Base-by-base conservation (phyloP, 345 rosid species). In the Gossypium anomalum region DNA sequence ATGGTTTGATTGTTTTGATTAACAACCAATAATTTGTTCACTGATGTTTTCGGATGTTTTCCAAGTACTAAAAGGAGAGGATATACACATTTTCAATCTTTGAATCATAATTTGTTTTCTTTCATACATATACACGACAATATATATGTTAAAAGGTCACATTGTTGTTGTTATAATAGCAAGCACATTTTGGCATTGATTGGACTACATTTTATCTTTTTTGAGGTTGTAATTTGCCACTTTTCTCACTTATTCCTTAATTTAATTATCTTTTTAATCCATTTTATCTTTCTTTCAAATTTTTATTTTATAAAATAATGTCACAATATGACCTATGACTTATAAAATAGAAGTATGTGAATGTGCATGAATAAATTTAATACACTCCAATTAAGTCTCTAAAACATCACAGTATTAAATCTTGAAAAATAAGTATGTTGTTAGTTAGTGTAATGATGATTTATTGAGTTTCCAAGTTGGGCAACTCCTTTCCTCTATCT, bases 51-150 rank as follows among this genome's bases (percentile, higher is more conserved):
- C 4, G 34, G 34, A 29, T 41, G 22, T 5, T 5, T 48, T 73
- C 27, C 57, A 44, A 29, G 34, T 3, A 29, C 5, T 8, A 13
- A 6, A 59, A 38, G 41, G 41, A 49, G 62, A 9, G 8, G 43
- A 13, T 55, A 19, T 11, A 14, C 13, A 23, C 5, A 67, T 22
- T 23, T 47, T 22, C 38, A 48, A 67, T 73, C 4, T 52, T 43
- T 19, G 63, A 64, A 53, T 53, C 57, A 15, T 60, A 60, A 60
- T 49, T 74, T 75, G n/a, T 52, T 51, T 64, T 51, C 61, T 64
- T 59, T 7, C 4, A 13, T 53, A 52, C 7, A 44, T 67, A 19
- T 20, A 22, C 25, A 23, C 55, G 70, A 44, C 55, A 45, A 20
- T 13, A 14, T 45, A 45, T 22, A 25, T 67, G 9, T 48, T 23